Base-by-base conservation (phyloP, 176 grass and related monocot species). In the Saccharum officinarum region DNA sequence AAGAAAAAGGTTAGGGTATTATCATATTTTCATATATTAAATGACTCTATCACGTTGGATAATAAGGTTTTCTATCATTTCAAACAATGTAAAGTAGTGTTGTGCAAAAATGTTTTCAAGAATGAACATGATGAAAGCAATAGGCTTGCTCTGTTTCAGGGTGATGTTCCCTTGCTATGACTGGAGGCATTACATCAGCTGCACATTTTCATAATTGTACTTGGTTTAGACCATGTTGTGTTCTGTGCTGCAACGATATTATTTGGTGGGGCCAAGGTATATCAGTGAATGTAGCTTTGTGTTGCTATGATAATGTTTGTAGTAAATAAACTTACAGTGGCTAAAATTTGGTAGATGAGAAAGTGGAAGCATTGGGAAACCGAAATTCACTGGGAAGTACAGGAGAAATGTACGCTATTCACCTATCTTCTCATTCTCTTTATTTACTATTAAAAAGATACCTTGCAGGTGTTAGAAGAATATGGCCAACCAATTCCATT, bases 131-230 rank as follows among this genome's bases (percentile, higher is more conserved):
- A 9, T 66, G 10, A 47, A 71, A 64, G 25, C 30, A 78, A 78
- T 36, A 62, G 31, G 39, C 5, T 79, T 60, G 36, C 49, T 94
- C 39, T 85, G 31, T 89, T 90, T 87, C 82, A 97, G 93, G 95
- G 85, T 76, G 18, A 95, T 70, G 91, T 95, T 67, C 93, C 93
- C 62, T 69, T 98, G 52, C 13, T 98, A 84, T 98, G 93, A 68
- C 22, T 92, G 63, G 95, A 98, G 77, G 91, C 91, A 70, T 88
- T 98, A 84, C 87, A 98, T 80, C 91, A 98, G 68, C 80, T 98
- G 67, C 95, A 98, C 73, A 98, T 95, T 76, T 98, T 98, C 84
- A 93, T 98, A 66, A 93, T 95, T 88, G 82, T 93, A 25, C 87
- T 98, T 84, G 95, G 92, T 26, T 76, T 98, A 42, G 86, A 89